Evolutionary conservation across 1,139 yeast genomes (phyloP), one percentile per base, ranked within the genome.

Genomic region (Sugiyamaella xylanicola): DNA sequence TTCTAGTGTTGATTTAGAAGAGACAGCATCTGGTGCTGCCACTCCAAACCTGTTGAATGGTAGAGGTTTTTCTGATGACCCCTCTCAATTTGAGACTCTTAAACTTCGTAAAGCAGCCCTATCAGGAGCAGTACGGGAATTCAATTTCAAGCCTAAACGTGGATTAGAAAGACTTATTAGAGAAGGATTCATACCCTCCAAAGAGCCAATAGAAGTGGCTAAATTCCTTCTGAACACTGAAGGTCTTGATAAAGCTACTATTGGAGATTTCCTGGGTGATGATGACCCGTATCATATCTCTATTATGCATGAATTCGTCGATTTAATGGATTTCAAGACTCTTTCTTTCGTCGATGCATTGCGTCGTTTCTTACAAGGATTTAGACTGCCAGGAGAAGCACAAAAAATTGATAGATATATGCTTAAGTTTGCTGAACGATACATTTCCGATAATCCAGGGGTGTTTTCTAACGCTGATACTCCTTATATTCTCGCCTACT

Each of bases 311-410:
- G 87, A 92, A 3, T 93, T 93, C 75, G 96, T 93, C 35, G 97
- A 92, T 67, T 75, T 80, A 61, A 85, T 93, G 85, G 92, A 91
- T 58, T 93, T 93, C 68, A 74, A 80, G 13, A 77, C 78, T 48
- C 72, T 81, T 60, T 77, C 83, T 0, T 91, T 93, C 67, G 95
- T 92, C 8, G 96, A 86, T 63, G 95, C 98, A 0, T 77, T 95
- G 75, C 82, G 99, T 65, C 76, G 75, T 9, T 90, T 90, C 66
- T 78, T 95, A 58, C 99, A 95, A 69, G 79, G 85, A 45, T 95
- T 95, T 73, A 80, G 99, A 69, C 78, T 95, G 58, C 99, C 99
- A 0, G 99, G 99, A 48, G 99, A 95, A 74, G 92, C 97, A 1
- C 99, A 95, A 72, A 93, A 93, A 68, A 92, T 95, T 70, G 99